Evolutionary conservation across 1,284 basidiomycete genomes (phyloP).

Genomic region (Trichosporon faecale): DNA sequence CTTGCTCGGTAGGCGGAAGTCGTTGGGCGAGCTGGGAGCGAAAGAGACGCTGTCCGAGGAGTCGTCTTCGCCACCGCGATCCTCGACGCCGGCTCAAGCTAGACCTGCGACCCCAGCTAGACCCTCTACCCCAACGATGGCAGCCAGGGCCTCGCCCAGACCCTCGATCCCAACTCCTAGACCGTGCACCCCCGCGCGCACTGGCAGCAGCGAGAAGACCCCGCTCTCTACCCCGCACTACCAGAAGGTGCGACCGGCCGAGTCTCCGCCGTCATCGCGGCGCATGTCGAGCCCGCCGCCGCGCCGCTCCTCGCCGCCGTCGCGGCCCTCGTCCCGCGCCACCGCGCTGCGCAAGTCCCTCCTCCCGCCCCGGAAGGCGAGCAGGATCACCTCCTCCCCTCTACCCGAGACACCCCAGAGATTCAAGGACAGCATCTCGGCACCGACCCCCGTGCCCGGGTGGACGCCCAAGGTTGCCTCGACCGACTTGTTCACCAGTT

Average conservation of each 20-base stretch:
- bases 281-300: not conserved
- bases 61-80: not conserved
- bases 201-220: not conserved
- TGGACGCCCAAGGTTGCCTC: not conserved
- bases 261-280: not conserved
- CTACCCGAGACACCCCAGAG: not conserved
- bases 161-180: not conserved
- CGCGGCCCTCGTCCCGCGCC: not conserved
- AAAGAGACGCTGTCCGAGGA: not conserved
- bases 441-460: not conserved
- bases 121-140: no score
- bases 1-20: not conserved
- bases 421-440: not conserved
- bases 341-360: not conserved
- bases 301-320: not conserved
- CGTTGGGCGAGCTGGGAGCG: not conserved
- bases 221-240: not conserved
- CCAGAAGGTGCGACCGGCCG: not conserved
- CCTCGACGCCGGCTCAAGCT: not conserved
- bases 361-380: not conserved
- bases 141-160: no score
- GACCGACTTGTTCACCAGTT: not conserved
- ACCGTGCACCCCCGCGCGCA: not conserved
- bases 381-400: not conserved
- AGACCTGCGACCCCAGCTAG: not conserved